These are phyloP conservation scores for Alternaria solani DNA, from an alignment of 2,329 filamentous ascomycete species.

Conservation along the genomic window DNA sequence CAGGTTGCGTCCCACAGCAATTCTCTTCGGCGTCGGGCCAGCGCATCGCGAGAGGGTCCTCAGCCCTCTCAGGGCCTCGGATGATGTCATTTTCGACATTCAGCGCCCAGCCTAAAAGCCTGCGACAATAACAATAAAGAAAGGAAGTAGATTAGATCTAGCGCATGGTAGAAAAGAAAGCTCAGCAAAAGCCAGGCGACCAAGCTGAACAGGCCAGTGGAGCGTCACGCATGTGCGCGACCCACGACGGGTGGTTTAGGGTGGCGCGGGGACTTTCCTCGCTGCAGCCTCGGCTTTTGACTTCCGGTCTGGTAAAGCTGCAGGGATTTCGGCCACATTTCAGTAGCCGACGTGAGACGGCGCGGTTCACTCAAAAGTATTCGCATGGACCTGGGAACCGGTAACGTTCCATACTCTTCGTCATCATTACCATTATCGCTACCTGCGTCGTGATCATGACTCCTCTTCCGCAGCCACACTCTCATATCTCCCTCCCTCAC, in stretches of 20 bases:
- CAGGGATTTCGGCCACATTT: constrained; percentile 11
- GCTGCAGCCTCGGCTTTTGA: constrained; percentile 30
- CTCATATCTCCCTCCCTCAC: constrained; percentile 64
- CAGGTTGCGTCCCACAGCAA: constrained; percentile 7
- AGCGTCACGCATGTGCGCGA: constrained; percentile 23
- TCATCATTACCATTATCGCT: constrained; percentile 12
- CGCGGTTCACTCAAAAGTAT: background rate
- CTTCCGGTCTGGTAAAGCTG: constrained; percentile 9
- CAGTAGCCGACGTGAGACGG: constrained; percentile 9
- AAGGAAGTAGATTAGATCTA: constrained; percentile 2
- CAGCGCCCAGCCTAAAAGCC: constrained; percentile 7
- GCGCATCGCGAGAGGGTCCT: constrained; percentile 38
- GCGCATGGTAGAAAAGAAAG: constrained; percentile 19
- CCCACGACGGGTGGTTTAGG: constrained; percentile 23
- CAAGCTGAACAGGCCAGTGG: constrained; percentile 4
- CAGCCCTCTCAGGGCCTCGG: constrained; percentile 39
- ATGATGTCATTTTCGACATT: constrained; percentile 45
- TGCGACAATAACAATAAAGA: background rate
- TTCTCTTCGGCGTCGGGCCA: constrained; percentile 26
- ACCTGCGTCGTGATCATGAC: constrained; percentile 16
- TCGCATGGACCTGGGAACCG: background rate
- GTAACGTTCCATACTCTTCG: background rate
- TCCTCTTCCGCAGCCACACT: constrained; percentile 57
- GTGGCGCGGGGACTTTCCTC: constrained; percentile 30
- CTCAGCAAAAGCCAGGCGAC: constrained; percentile 7